Evolutionary conservation across 257 asterid genomes (phyloP).

Genomic region (Petrea volubilis): DNA sequence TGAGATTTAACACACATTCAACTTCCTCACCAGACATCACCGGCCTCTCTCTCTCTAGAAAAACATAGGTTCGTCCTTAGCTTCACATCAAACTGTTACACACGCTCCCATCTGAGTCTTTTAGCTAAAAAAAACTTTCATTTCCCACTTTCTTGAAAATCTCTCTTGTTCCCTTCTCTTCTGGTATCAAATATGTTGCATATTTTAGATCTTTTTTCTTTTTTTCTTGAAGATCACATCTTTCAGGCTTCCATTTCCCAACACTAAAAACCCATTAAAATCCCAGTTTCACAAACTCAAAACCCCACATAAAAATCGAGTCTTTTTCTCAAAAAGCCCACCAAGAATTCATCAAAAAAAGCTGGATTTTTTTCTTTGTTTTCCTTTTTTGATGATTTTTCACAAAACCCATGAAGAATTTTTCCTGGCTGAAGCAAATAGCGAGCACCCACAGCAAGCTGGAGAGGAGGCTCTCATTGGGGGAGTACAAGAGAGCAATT

Average conservation of each 20-base stretch:
- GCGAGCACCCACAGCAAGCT: constrained; percentile 71
- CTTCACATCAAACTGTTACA: constrained; percentile 1
- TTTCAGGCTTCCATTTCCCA: neutral
- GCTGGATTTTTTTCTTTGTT: neutral
- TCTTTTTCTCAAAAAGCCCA: neutral
- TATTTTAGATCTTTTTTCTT: neutral
- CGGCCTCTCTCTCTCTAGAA: neutral
- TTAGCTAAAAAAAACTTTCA: neutral
- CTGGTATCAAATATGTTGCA: constrained; percentile 11
- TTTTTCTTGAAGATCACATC: neutral
- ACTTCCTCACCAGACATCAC: constrained; percentile 22
- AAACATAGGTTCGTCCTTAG: neutral
- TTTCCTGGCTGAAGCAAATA: constrained; percentile 75
- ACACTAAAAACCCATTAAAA: neutral
- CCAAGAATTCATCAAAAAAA: neutral
- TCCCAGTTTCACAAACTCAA: neutral
- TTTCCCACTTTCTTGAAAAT: neutral
- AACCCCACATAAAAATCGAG: constrained; percentile 20
- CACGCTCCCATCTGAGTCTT: neutral
- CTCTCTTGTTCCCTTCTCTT: neutral
- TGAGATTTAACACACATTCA: constrained; percentile 17
- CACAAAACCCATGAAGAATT: constrained; percentile 62
- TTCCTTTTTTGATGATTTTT: constrained; percentile 29
- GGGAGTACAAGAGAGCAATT: constrained; percentile 84
- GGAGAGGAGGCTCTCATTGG: constrained; percentile 88